phyloP scores from a whole-genome alignment of 768 basidiomycete genomes.

The Mycena vitilis region DNA sequence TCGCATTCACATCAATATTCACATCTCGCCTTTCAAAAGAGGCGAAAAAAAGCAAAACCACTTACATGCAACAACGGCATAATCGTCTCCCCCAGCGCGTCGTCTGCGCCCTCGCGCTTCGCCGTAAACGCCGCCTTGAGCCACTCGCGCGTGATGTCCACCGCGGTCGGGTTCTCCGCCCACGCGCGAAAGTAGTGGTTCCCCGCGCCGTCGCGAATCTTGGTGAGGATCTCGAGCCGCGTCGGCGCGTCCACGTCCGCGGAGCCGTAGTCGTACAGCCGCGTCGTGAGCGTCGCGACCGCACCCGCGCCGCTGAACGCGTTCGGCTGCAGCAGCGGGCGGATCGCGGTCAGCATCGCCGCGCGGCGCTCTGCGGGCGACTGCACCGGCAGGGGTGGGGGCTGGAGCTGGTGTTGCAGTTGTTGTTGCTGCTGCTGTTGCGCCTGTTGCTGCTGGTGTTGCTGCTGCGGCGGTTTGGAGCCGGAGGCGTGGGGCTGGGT shows the following conservation, averaged over 20 bases:
- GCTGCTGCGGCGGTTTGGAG: constrained; percentile 40
- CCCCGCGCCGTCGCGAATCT: constrained; percentile 85
- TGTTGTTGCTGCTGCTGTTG: constrained; percentile 28
- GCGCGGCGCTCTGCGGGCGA: constrained; percentile 66
- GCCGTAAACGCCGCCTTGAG: constrained; percentile 74
- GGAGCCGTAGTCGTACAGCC: constrained; percentile 69
- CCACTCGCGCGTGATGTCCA: constrained; percentile 87
- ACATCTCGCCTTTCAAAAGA: constrained; percentile 12
- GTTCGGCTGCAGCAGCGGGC: constrained; percentile 66
- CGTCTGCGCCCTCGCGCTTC: constrained; percentile 48
- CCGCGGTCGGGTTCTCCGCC: constrained; percentile 79
- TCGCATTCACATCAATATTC: neutral
- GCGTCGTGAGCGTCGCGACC: constrained; percentile 69
- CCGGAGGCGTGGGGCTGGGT: constrained; percentile 36
- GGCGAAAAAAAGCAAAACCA: constrained; percentile 41
- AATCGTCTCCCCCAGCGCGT: constrained; percentile 74
- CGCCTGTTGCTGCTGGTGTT: constrained; percentile 35
- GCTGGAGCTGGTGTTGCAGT: constrained; percentile 18
- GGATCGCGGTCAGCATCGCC: constrained; percentile 62
- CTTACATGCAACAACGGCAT: constrained; percentile 91
- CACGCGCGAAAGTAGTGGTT: constrained; percentile 91
- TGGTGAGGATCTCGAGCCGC: constrained; percentile 81
- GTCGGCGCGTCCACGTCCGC: constrained; percentile 72
- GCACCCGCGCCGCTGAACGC: constrained; percentile 78
- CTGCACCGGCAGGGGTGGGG: constrained; percentile 42